These are phyloP conservation scores for Fragilaria crotonensis DNA, from an alignment of 108 stramenopile species.

Conservation along the genomic window DNA sequence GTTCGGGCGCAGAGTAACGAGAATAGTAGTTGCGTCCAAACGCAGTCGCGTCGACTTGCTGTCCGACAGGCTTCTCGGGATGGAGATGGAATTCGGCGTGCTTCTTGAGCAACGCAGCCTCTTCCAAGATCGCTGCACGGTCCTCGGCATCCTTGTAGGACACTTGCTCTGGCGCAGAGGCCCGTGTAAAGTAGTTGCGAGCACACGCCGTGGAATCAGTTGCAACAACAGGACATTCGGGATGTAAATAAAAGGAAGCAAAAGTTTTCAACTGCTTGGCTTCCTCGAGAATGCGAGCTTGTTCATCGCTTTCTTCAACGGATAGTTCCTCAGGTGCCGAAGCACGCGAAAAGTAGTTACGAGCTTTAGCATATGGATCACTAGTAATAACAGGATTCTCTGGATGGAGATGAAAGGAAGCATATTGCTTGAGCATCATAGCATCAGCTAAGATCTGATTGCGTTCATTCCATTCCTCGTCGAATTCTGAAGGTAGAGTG, in stretches of 20 bases:
- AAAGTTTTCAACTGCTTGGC: slow-evolving; percentile 14
- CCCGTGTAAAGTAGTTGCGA: slow-evolving; percentile 54
- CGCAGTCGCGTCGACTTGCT: slow-evolving; percentile 18
- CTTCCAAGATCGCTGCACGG: slow-evolving; percentile 35
- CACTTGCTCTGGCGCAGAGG: slow-evolving; percentile 38
- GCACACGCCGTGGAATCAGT: slow-evolving; percentile 33
- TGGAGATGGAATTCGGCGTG: slow-evolving; percentile 46
- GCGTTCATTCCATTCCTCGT: slow-evolving; percentile 57
- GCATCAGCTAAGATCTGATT: slow-evolving; percentile 59
- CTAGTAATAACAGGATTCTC: slow-evolving; percentile 39
- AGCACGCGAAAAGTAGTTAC: slow-evolving; percentile 30
- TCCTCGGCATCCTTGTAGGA: slow-evolving; percentile 30
- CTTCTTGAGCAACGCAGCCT: slow-evolving; percentile 37
- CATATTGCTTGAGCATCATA: slow-evolving; percentile 40
- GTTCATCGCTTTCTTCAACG: slow-evolving; percentile 31
- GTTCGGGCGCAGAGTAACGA: slow-evolving; percentile 36
- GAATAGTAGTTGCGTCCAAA: slow-evolving; percentile 32
- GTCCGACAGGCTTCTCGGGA: slow-evolving; percentile 46
- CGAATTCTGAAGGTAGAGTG: slow-evolving; percentile 28
- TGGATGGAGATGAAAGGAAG: slow-evolving; percentile 54
- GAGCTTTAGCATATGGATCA: slow-evolving; percentile 22
- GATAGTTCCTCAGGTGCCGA: slow-evolving; percentile 38
- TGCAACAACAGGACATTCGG: slow-evolving; percentile 23
- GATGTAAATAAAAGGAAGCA: slow-evolving; percentile 28
- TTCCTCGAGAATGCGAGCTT: not conserved